Evolutionary conservation across 768 basidiomycete genomes (phyloP).

Genomic region (Daedaleopsis nitida): DNA sequence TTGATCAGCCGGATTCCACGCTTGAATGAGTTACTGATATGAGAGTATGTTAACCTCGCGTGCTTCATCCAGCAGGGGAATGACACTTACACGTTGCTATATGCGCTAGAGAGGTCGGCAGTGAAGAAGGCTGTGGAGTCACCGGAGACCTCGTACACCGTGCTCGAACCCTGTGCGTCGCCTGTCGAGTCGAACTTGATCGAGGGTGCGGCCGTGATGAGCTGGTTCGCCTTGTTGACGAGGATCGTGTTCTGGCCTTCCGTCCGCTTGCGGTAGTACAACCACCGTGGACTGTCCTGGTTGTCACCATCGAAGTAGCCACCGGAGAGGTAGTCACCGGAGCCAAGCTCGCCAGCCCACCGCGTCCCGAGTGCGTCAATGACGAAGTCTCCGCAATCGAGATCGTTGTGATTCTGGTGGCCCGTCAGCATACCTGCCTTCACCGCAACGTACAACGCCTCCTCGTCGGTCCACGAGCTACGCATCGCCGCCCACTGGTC

Average conservation of each 20-base stretch:
- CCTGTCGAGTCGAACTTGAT: slow-evolving; percentile 51
- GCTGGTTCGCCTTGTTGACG: slow-evolving; percentile 76
- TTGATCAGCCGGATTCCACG: slow-evolving; percentile 88
- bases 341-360: slow-evolving; percentile 94
- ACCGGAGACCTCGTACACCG: slow-evolving; percentile 62
- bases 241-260: slow-evolving; percentile 96
- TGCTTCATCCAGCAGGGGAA: neutral
- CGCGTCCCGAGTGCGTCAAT: slow-evolving; percentile 90
- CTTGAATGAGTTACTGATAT: slow-evolving; percentile 62
- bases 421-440: slow-evolving; percentile 80
- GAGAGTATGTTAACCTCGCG: slow-evolving; percentile 15
- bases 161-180: slow-evolving; percentile 78
- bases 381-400: slow-evolving; percentile 94
- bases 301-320: slow-evolving; percentile 77
- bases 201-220: slow-evolving; percentile 65
- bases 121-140: slow-evolving; percentile 81
- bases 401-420: slow-evolving; percentile 93
- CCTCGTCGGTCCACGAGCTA: slow-evolving; percentile 86
- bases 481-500: slow-evolving; percentile 93
- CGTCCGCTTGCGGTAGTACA: slow-evolving; percentile 94
- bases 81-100: slow-evolving; percentile 63
- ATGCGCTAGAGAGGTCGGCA: slow-evolving; percentile 75
- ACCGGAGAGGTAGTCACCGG: slow-evolving; percentile 75
- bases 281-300: slow-evolving; percentile 75
- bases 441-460: slow-evolving; percentile 83